Evolutionary conservation across 2,329 filamentous ascomycete genomes (phyloP).

Genomic region (Tolypocladium inflatum): DNA sequence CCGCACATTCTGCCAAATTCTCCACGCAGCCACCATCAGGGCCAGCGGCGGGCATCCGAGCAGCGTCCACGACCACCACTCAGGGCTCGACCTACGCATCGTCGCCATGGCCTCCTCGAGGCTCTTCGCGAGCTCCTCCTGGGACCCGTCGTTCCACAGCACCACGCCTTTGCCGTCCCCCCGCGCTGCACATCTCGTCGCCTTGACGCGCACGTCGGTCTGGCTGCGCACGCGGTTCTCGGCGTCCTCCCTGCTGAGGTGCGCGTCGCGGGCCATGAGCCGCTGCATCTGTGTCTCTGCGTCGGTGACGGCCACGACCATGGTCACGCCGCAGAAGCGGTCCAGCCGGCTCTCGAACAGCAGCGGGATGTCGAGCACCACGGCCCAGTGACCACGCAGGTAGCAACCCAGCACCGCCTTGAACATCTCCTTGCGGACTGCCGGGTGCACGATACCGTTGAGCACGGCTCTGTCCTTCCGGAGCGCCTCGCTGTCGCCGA

Average conservation of each 20-base stretch:
- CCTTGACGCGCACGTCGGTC: slow-evolving; percentile 78
- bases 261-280: slow-evolving; percentile 63
- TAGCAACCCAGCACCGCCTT: slow-evolving; percentile 64
- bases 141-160: slow-evolving; percentile 81
- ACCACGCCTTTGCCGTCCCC: slow-evolving; percentile 61
- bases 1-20: slow-evolving; percentile 60
- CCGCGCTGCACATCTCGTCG: slow-evolving; percentile 59
- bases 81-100: slow-evolving; percentile 54
- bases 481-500: slow-evolving; percentile 65
- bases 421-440: slow-evolving; percentile 76
- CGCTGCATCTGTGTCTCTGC: slow-evolving; percentile 74
- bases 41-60: slow-evolving; percentile 67
- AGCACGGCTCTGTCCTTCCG: slow-evolving; percentile 65
- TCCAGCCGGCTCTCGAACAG: slow-evolving; percentile 87
- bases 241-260: slow-evolving; percentile 78
- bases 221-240: slow-evolving; percentile 80
- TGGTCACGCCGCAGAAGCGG: slow-evolving; percentile 69
- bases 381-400: slow-evolving; percentile 70
- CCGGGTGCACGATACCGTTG: slow-evolving; percentile 88
- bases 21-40: slow-evolving; percentile 57
- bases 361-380: slow-evolving; percentile 85
- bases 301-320: slow-evolving; percentile 80
- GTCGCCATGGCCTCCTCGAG: slow-evolving; percentile 56
- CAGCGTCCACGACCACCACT: slow-evolving; percentile 75
- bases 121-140: slow-evolving; percentile 57